Conservation (phyloP, 164 flowering plant species). For the Pachysandra terminalis region DNA sequence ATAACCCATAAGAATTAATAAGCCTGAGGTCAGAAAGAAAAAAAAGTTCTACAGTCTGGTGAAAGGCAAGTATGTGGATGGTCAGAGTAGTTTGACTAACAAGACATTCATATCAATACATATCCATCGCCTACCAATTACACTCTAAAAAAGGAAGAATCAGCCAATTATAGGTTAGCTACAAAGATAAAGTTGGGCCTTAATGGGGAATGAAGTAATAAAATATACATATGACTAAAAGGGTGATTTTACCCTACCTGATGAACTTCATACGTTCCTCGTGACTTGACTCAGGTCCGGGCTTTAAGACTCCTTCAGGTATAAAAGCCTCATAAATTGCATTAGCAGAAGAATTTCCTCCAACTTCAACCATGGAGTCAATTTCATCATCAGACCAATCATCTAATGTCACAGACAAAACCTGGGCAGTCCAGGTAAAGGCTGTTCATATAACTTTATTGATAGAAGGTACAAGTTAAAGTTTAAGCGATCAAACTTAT, state of each 20-base stretch:
- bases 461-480: too few species aligned
- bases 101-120: too few species aligned
- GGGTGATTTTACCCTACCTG: constrained; percentile 40
- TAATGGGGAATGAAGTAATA: too few species aligned
- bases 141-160: too few species aligned
- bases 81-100: too few species aligned
- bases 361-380: constrained; percentile 91
- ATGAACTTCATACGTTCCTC: constrained; percentile 72
- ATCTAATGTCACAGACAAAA: constrained; percentile 91
- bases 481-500: too few species aligned
- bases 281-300: constrained; percentile 65
- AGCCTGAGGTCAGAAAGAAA: neutral
- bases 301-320: constrained; percentile 73
- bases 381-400: constrained; percentile 94
- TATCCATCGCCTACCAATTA: too few species aligned
- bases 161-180: too few species aligned
- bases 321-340: constrained; percentile 88
- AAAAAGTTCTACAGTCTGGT: too few species aligned
- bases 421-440: constrained; percentile 39
- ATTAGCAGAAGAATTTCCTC: constrained; percentile 94
- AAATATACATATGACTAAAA: neutral
- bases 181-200: too few species aligned
- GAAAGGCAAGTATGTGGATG: too few species aligned
- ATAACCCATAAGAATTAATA: neutral
- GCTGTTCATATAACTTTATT: too few species aligned